Percentiles rank a stretch among this genome's conserved stretches.
phyloP scores from a whole-genome alignment of 768 basidiomycete genomes.

The Serendipita indica region DNA sequence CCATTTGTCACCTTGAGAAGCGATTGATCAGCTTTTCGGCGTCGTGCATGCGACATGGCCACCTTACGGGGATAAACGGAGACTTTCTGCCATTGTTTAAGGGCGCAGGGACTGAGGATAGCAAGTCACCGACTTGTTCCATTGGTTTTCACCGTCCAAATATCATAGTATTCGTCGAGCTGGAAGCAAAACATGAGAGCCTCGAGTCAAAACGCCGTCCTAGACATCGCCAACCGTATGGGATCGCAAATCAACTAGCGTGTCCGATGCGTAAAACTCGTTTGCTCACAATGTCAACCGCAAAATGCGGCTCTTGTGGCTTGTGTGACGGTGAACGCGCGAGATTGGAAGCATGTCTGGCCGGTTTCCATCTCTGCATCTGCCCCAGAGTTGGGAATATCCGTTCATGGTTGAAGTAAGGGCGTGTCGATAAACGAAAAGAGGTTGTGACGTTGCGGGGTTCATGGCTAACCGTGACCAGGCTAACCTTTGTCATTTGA shows the following conservation, averaged over 20 bases:
- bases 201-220: slow-evolving; percentile 89
- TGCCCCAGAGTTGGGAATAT: no score
- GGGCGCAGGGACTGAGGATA: slow-evolving; percentile 14
- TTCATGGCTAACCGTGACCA: no score
- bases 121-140: slow-evolving; percentile 39
- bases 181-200: slow-evolving; percentile 53
- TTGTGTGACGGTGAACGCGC: no score
- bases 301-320: slow-evolving; percentile 29
- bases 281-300: slow-evolving; percentile 63
- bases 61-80: slow-evolving; percentile 59
- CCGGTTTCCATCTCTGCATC: no score
- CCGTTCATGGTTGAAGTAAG: no score
- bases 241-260: slow-evolving; percentile 7
- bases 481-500: no score
- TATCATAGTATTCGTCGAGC: slow-evolving; percentile 63
- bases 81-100: slow-evolving; percentile 39
- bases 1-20: slow-evolving; percentile 64
- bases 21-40: not conserved
- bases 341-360: no score
- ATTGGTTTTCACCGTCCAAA: slow-evolving; percentile 66
- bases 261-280: not conserved
- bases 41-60: slow-evolving; percentile 11
- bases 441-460: no score
- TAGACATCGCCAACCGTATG: slow-evolving; percentile 23
- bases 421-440: no score